Conservation (phyloP, 306 rosid genomes). For the Mimosa pudica region DNA sequence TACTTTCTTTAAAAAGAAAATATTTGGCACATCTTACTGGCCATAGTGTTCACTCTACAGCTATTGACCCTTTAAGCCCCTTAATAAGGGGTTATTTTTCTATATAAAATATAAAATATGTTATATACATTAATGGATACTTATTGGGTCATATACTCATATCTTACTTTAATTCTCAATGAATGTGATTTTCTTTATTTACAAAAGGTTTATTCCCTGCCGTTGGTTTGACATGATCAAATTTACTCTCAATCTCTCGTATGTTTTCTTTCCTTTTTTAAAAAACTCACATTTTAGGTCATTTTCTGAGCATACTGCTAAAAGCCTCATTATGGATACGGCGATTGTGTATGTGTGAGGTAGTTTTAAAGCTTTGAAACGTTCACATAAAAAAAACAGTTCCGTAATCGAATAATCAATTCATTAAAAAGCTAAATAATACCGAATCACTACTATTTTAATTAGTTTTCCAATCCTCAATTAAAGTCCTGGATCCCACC, state of each 20-base stretch:
- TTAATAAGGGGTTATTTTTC: slow-evolving; percentile 44
- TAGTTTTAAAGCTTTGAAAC: slow-evolving; percentile 3
- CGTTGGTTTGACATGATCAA: slow-evolving; percentile 45
- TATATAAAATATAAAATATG: neutral
- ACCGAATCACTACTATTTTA: slow-evolving; percentile 24
- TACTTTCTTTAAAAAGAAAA: no score
- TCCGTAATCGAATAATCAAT: neutral
- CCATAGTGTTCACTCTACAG: slow-evolving; percentile 37
- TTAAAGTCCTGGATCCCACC: slow-evolving; percentile 7
- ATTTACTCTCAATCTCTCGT: slow-evolving; percentile 2
- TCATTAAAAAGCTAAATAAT: slow-evolving; percentile 24
- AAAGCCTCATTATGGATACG: slow-evolving; percentile 10
- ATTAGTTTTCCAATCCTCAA: neutral
- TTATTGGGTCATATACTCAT: slow-evolving; percentile 51
- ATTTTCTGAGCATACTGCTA: slow-evolving; percentile 4
- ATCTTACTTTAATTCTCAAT: slow-evolving; percentile 54
- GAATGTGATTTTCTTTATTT: slow-evolving; percentile 51
- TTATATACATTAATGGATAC: slow-evolving; percentile 37
- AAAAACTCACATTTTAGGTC: neutral
- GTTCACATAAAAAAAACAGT: neutral
- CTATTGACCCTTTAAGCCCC: slow-evolving; percentile 61
- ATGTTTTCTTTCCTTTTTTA: neutral
- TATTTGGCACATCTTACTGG: slow-evolving; percentile 13
- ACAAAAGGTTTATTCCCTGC: slow-evolving; percentile 39
- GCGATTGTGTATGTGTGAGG: neutral